Base-by-base conservation (phyloP, 228 moss, liverwort and hornwort genomes). In the Sphagnum fallax region DNA sequence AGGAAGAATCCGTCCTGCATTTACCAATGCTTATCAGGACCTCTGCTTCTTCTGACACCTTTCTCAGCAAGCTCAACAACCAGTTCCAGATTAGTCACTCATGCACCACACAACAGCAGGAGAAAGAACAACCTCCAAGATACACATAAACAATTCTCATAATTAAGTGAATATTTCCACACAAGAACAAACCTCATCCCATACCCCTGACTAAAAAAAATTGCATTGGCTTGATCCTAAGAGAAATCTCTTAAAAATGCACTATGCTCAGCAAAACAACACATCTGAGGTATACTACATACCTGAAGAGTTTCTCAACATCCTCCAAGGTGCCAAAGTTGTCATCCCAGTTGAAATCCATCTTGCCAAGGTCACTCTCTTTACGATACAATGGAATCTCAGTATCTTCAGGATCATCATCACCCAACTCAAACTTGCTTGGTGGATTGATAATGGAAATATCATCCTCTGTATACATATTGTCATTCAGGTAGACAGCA, bases 281-380 rank as follows among this genome's bases (percentile, higher is more conserved):
- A 32, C 32, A 32, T 32, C 32, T 32, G 32, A 32, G 32, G 32
- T 32, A 32, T 32, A 32, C 32, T 32, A 2, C 32, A 32, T 55
- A 12, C 86, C 83, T 83, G 70, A 87, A 82, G 62, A 87, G 60
- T 65, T 76, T 76, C 70, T 87, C 86, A 67, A 87, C 86, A 74
- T 87, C 83, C 63, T 80, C 86, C 72, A 87, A 63, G 69, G 76
- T 74, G 63, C 72, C 80, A 66, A 87, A 82, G 62, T 83, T 83
- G n/a, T 80, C 74, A 51, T 83, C 86, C 86, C 86, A 87, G 60
- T 72, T 83, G 66, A 80, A 83, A 64, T 83, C 86, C 53, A 78
- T 18, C 72, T 76, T 87, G 51, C 74, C 69, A 60, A 60, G 74
- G 64, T 80, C 83, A 60, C 49, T 78, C 53, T 52, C 86, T 60